A percentile compares a stretch with the other conserved stretches of the same genome.
Evolutionary conservation across 345 rosid species (phyloP).

Genomic region (Corymbia maculata): DNA sequence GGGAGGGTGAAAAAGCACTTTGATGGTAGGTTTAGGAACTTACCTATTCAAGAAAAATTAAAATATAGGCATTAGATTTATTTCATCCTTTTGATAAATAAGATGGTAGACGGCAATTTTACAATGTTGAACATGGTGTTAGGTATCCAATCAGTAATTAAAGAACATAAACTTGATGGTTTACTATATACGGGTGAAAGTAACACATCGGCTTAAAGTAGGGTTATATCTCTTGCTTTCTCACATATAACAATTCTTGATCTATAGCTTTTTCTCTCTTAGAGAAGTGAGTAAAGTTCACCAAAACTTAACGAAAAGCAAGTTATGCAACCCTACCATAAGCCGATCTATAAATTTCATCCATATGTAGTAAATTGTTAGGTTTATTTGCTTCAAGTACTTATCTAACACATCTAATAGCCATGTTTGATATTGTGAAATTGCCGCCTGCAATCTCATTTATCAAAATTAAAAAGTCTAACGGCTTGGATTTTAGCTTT

Average conservation of each 20-base stretch:
- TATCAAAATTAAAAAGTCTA: not conserved
- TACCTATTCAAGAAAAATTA: not conserved
- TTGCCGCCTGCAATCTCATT: not conserved
- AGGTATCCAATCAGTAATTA: not conserved
- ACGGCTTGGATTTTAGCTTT: not conserved
- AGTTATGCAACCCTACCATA: too few relatives aligned
- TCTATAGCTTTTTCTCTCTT: too few relatives aligned
- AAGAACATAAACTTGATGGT: not conserved
- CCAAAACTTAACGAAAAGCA: too few relatives aligned
- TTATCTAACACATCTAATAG: too few relatives aligned
- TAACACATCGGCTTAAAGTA: not conserved
- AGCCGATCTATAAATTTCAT: too few relatives aligned
- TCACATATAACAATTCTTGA: too few relatives aligned
- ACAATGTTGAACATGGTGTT: not conserved
- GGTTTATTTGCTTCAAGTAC: too few relatives aligned
- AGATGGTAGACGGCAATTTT: not conserved
- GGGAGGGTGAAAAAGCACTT: too few relatives aligned
- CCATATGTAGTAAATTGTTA: too few relatives aligned
- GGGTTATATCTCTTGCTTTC: not conserved
- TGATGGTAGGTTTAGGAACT: not conserved
- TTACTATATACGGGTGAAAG: not conserved
- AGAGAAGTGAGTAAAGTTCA: too few relatives aligned
- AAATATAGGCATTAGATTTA: not conserved
- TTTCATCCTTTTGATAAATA: too few relatives aligned
- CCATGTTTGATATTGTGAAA: not conserved